Conservation (phyloP, 208 protist genomes). For the Wallacemonas collosoma region DNA sequence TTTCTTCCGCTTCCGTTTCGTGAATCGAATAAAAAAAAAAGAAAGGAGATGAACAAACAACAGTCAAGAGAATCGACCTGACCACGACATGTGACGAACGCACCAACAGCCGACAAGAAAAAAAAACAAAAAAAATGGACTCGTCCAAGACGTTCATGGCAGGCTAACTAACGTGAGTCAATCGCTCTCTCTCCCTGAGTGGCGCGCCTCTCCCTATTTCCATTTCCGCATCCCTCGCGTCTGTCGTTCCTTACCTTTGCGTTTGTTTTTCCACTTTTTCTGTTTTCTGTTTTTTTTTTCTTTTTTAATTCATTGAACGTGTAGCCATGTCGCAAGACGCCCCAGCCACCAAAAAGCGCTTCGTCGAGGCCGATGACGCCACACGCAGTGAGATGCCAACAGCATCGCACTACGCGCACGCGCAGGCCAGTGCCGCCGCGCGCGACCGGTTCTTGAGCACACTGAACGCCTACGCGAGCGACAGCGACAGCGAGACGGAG, state of each 20-base stretch:
- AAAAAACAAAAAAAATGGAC: not conserved
- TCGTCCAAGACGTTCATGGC: not conserved
- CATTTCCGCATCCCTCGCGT: not conserved
- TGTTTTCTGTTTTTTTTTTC: constrained; percentile 11
- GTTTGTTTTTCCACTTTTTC: constrained; percentile 4
- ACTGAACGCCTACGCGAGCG: constrained; percentile 37
- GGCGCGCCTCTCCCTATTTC: too few species aligned
- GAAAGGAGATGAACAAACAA: too few species aligned
- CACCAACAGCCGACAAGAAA: not conserved
- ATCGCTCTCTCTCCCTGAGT: too few species aligned
- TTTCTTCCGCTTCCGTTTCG: too few species aligned
- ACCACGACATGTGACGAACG: too few species aligned
- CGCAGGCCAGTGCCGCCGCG: constrained; percentile 16
- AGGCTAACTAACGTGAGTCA: too few species aligned
- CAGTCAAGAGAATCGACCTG: too few species aligned
- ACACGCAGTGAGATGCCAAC: not conserved
- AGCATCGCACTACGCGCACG: not conserved
- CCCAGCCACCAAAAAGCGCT: constrained; percentile 17
- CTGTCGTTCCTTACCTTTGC: not conserved
- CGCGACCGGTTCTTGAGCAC: constrained; percentile 34
- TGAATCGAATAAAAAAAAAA: not conserved
- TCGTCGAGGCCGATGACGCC: not conserved
- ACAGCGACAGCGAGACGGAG: constrained; percentile 40
- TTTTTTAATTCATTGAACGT: not conserved
- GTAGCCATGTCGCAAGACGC: not conserved